Evolutionary conservation across 1,284 basidiomycete species (phyloP).

Genomic region (Fomitopsis schrenkii): DNA sequence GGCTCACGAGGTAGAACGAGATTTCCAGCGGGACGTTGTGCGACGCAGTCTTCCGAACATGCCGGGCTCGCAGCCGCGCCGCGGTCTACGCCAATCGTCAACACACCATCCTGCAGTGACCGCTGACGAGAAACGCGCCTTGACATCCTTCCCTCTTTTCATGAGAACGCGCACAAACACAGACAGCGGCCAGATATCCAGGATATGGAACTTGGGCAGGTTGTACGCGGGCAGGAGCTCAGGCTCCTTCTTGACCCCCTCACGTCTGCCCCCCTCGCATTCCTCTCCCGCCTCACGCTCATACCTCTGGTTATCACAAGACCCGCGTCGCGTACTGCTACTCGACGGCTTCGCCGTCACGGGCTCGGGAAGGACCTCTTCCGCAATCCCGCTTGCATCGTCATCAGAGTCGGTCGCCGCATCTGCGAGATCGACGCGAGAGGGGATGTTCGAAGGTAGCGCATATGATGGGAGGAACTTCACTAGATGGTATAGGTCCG

Average conservation of each 20-base stretch:
- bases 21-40: conserved; percentile 75
- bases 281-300: not conserved
- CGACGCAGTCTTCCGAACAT: conserved; percentile 37
- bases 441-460: conserved; percentile 51
- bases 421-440: conserved; percentile 32
- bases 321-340: no score
- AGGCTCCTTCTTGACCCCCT: conserved; percentile 28
- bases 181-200: conserved; percentile 71
- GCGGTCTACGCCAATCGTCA: conserved; percentile 32
- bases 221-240: conserved; percentile 53
- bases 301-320: no score
- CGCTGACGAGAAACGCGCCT: conserved; percentile 23
- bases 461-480: conserved; percentile 68
- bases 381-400: conserved; percentile 1
- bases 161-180: conserved; percentile 46
- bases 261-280: conserved; percentile 9
- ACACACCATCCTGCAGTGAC: no score
- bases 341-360: no score
- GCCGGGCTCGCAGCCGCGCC: conserved; percentile 46
- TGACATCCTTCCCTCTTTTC: conserved; percentile 43
- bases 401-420: conserved; percentile 9
- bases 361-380: not conserved
- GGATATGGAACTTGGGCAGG: conserved; percentile 60
- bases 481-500: conserved; percentile 61
- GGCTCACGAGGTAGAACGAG: conserved; percentile 63